Conservation (phyloP, 108 stramenopile genomes). For the Asterionellopsis glacialis region DNA sequence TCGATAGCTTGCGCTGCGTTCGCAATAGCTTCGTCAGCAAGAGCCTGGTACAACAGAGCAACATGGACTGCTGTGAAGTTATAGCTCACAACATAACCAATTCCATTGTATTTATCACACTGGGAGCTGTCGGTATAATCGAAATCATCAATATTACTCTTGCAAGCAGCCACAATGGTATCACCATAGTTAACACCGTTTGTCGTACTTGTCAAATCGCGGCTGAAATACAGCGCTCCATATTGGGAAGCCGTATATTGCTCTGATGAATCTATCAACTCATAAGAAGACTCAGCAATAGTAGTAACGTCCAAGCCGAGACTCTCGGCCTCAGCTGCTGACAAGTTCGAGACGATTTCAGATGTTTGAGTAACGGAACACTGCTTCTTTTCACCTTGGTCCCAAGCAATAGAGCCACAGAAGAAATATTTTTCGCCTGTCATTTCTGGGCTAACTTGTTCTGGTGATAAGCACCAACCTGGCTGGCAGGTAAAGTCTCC, state of each 20-base stretch:
- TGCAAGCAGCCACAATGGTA: not conserved
- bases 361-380: constrained; percentile 20
- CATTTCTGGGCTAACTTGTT: not conserved
- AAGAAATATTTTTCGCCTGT: not conserved
- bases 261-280: not conserved
- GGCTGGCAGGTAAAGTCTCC: constrained; percentile 55
- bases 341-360: constrained; percentile 29
- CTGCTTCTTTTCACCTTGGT: not conserved
- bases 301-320: not conserved
- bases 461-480: constrained; percentile 42
- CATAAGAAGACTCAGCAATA: not conserved
- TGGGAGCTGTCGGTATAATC: not conserved
- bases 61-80: constrained; percentile 15
- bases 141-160: not conserved
- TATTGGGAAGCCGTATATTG: constrained; percentile 20
- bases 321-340: constrained; percentile 21
- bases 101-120: constrained; percentile 21
- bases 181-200: constrained; percentile 5
- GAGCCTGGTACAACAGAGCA: constrained; percentile 33
- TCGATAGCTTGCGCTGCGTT: constrained; percentile 9
- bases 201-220: constrained; percentile 10
- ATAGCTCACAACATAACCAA: constrained; percentile 35
- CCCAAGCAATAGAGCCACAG: not conserved
- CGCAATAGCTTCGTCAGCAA: constrained; percentile 34
- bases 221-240: constrained; percentile 36